Evolutionary conservation across 140 eudicot species (phyloP).

Genomic region (Oenanthe javanica): DNA sequence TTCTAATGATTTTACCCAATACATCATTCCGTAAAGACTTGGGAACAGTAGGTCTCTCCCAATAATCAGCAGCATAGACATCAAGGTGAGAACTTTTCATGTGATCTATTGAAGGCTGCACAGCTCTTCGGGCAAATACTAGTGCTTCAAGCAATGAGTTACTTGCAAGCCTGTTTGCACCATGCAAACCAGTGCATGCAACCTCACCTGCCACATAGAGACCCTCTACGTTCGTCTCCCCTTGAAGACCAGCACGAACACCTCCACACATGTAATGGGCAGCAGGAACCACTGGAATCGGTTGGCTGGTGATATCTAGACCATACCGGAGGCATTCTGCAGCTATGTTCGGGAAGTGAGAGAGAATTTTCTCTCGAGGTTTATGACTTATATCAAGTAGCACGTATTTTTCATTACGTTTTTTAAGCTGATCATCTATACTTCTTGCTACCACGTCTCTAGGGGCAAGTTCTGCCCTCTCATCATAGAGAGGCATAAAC

Average conservation of each 20-base stretch:
- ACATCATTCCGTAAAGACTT: constrained; percentile 37
- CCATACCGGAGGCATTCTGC: constrained; percentile 83
- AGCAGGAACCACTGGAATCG: constrained; percentile 96
- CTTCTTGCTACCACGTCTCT: constrained; percentile 95
- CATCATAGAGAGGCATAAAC: constrained; percentile 87
- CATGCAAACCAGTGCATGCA: constrained; percentile 96
- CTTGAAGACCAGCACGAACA: constrained; percentile 92
- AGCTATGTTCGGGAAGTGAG: constrained; percentile 90
- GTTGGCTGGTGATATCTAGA: constrained; percentile 73
- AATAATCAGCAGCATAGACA: constrained; percentile 33
- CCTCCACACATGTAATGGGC: constrained; percentile 99
- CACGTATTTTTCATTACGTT: constrained; percentile 67
- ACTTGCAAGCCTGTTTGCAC: constrained; percentile 94
- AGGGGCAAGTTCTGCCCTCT: constrained; percentile 91
- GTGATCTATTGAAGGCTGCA: constrained; percentile 78
- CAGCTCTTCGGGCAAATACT: constrained; percentile 88
- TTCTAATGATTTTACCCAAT: constrained; percentile 29
- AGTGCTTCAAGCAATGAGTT: constrained; percentile 92
- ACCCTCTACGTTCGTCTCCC: constrained; percentile 84
- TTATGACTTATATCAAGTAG: constrained; percentile 88
- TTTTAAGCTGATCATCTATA: constrained; percentile 90
- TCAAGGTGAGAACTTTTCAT: constrained; percentile 41
- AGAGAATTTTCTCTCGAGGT: constrained; percentile 56
- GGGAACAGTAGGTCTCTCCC: constrained; percentile 76
- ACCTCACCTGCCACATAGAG: constrained; percentile 95